Evolutionary conservation across 1,139 yeast species (phyloP).

Genomic region (Casaregolazyma lundiana): DNA sequence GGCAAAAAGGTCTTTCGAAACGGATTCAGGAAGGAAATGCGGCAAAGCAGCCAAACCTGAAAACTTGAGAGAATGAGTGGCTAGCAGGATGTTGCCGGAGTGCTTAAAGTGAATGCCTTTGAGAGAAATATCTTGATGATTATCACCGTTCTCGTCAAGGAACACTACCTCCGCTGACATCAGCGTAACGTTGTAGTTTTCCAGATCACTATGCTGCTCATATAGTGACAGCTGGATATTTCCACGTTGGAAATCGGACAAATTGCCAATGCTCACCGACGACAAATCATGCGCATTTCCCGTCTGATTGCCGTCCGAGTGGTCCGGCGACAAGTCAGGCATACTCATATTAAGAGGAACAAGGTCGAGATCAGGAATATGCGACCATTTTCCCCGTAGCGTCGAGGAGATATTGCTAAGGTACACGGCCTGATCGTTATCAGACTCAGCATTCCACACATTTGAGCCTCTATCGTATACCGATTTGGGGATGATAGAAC

Average conservation of each 20-base stretch:
- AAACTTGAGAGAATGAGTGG: slow-evolving; percentile 70
- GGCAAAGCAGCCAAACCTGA: slow-evolving; percentile 59
- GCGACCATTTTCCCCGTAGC: slow-evolving; percentile 23
- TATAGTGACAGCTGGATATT: slow-evolving; percentile 17
- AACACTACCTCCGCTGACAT: slow-evolving; percentile 21
- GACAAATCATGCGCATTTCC: background rate
- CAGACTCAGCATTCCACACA: slow-evolving; percentile 46
- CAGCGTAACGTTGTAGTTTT: slow-evolving; percentile 21
- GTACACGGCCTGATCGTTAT: slow-evolving; percentile 13
- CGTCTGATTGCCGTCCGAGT: background rate
- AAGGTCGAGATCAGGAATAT: slow-evolving; percentile 14
- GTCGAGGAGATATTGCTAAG: slow-evolving; percentile 24
- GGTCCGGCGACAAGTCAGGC: slow-evolving; percentile 12
- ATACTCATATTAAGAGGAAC: slow-evolving; percentile 22
- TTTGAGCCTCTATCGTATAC: slow-evolving; percentile 44
- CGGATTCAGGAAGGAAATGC: slow-evolving; percentile 33
- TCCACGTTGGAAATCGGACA: slow-evolving; percentile 19
- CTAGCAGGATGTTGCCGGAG: slow-evolving; percentile 61
- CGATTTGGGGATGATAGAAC: slow-evolving; percentile 60
- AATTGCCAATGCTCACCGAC: slow-evolving; percentile 17
- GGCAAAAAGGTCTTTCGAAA: slow-evolving; percentile 34
- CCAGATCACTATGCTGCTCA: slow-evolving; percentile 15
- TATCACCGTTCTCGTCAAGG: slow-evolving; percentile 20
- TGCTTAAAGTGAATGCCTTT: slow-evolving; percentile 68
- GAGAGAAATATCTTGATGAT: slow-evolving; percentile 37